A percentile compares a stretch with the other conserved stretches of the same genome.
These are phyloP conservation scores for Paxillus ammoniavirescens DNA, from an alignment of 768 basidiomycete genomes.

Conservation along the genomic window DNA sequence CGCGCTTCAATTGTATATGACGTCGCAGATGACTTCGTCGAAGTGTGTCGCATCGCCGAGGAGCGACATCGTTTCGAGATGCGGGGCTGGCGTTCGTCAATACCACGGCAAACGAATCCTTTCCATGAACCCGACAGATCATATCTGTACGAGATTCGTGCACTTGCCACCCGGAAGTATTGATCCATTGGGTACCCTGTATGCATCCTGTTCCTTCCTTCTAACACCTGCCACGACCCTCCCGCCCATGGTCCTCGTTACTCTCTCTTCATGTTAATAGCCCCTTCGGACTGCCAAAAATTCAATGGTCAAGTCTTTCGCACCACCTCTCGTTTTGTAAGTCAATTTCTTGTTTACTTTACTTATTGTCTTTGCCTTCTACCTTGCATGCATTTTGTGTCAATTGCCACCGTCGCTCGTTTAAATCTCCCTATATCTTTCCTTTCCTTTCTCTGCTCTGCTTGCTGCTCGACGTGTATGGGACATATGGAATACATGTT, in stretches of 20 bases:
- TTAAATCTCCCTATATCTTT: conserved; percentile 7
- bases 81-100: conserved; percentile 64
- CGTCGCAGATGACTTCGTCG: conserved; percentile 71
- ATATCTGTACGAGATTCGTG: conserved; percentile 78
- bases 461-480: conserved; percentile 36
- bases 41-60: conserved; percentile 73
- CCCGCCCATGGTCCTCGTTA: not conserved
- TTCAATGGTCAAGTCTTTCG: conserved; percentile 18
- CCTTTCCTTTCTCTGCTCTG: conserved; percentile 10
- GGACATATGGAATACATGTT: conserved; percentile 35
- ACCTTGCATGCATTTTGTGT: conserved; percentile 28
- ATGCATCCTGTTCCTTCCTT: not conserved
- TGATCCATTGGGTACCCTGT: conserved; percentile 31
- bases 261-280: conserved; percentile 16
- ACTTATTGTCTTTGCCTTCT: conserved; percentile 25
- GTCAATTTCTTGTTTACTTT: conserved; percentile 23
- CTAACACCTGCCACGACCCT: not conserved
- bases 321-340: conserved; percentile 27
- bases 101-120: conserved; percentile 19
- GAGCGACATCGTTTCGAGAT: conserved; percentile 81
- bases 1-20: conserved; percentile 77
- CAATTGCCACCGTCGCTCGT: conserved; percentile 19
- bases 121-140: conserved; percentile 53
- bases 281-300: conserved; percentile 23
- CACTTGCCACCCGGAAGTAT: conserved; percentile 83